Conservation (phyloP, 2,329 filamentous ascomycete genomes). For the Cadophora luteo-olivacea region DNA sequence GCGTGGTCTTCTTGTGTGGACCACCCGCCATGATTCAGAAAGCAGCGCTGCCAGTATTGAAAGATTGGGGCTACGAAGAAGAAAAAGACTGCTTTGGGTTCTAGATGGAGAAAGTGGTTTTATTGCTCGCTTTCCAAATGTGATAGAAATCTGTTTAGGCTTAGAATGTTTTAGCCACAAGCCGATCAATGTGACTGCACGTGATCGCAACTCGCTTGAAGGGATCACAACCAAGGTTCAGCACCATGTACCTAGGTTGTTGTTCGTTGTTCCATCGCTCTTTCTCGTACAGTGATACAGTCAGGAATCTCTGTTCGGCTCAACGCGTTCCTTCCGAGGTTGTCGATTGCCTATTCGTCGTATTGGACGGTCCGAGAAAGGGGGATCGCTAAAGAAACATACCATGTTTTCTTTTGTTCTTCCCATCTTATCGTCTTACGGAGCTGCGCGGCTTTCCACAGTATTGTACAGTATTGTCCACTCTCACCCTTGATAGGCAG, state of each 20-base stretch:
- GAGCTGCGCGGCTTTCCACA: too few species aligned
- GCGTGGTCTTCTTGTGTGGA: slow-evolving; percentile 55
- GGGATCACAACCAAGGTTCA: background rate
- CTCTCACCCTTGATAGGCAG: too few species aligned
- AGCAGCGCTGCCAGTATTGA: slow-evolving; percentile 55
- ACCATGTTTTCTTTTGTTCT: background rate
- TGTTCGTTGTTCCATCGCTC: too few species aligned
- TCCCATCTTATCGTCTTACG: background rate
- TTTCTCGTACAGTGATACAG: background rate
- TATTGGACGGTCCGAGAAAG: background rate
- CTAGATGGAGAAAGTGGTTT: background rate
- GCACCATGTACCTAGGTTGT: background rate
- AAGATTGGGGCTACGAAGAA: slow-evolving; percentile 28
- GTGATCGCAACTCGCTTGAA: background rate
- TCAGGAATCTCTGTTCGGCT: too few species aligned
- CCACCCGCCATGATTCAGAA: slow-evolving; percentile 58
- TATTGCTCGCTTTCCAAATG: background rate
- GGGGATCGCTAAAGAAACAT: background rate
- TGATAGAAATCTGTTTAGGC: background rate
- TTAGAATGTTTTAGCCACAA: background rate
- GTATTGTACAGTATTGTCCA: too few species aligned
- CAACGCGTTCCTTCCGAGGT: too few species aligned
- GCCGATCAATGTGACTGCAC: background rate
- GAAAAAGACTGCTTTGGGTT: slow-evolving; percentile 20
- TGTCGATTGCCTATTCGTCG: too few species aligned